Conservation (phyloP, 2,329 filamentous ascomycete species). For the Colletotrichum sp. region DNA sequence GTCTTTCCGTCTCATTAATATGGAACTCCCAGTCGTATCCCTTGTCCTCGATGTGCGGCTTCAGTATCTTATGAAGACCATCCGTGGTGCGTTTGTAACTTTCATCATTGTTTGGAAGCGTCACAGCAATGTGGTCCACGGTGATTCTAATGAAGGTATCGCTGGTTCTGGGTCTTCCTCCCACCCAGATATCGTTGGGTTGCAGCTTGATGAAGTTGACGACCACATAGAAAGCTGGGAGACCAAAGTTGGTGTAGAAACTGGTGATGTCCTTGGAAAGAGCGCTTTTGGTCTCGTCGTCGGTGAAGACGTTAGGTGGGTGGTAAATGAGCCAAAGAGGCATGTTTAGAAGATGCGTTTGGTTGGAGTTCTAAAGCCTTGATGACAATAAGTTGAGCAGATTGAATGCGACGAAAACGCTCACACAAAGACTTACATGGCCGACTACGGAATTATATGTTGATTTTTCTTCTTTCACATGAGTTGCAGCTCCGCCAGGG, state of each 20-base stretch:
- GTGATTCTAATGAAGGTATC: conserved; percentile 38
- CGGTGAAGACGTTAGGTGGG: conserved; percentile 36
- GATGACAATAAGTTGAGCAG: too few species aligned
- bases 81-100: conserved; percentile 2
- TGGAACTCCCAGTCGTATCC: conserved; percentile 50
- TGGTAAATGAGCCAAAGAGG: conserved; percentile 50
- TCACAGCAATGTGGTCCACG: conserved; percentile 27
- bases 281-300: conserved; percentile 29
- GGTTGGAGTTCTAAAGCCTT: background rate
- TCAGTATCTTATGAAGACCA: conserved; percentile 35
- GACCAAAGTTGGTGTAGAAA: conserved; percentile 27
- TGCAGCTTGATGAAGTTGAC: conserved; percentile 41
- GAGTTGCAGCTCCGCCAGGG: background rate
- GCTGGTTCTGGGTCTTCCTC: conserved; percentile 22
- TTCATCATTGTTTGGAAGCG: conserved; percentile 29
- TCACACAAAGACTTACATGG: background rate
- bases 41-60: conserved; percentile 42
- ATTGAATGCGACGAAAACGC: background rate
- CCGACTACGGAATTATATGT: background rate
- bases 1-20: conserved; percentile 44
- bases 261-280: conserved; percentile 39
- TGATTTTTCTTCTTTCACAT: background rate
- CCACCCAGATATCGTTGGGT: conserved; percentile 26
- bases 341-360: conserved; percentile 29
- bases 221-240: conserved; percentile 50